Evolutionary conservation across 2,329 filamentous ascomycete genomes (phyloP).

Genomic region (Aciculosporium take): DNA sequence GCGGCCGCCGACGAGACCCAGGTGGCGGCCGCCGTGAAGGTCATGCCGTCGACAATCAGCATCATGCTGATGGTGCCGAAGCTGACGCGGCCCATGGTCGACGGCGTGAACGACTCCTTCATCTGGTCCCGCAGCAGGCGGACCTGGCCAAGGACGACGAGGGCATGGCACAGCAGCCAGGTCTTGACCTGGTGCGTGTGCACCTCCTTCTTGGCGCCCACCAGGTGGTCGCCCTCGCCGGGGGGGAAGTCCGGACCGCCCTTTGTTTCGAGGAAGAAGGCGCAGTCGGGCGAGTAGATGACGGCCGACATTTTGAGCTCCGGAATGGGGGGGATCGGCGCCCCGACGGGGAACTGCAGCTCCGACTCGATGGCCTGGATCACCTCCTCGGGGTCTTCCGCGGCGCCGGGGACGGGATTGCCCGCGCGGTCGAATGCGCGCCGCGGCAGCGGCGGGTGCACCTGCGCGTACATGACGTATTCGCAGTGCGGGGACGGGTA

Average conservation of each 20-base stretch:
- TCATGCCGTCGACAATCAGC: slow-evolving; percentile 47
- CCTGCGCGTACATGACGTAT: slow-evolving; percentile 72
- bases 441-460: slow-evolving; percentile 40
- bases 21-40: slow-evolving; percentile 40
- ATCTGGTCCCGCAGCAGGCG: slow-evolving; percentile 49
- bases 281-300: slow-evolving; percentile 54
- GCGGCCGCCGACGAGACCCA: slow-evolving; percentile 42
- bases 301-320: slow-evolving; percentile 47
- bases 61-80: slow-evolving; percentile 48
- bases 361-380: slow-evolving; percentile 47
- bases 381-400: slow-evolving; percentile 24
- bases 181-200: slow-evolving; percentile 41
- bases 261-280: slow-evolving; percentile 50
- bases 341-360: slow-evolving; percentile 45
- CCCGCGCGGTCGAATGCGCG: slow-evolving; percentile 14
- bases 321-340: slow-evolving; percentile 39
- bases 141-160: slow-evolving; percentile 46
- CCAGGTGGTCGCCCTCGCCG: slow-evolving; percentile 38
- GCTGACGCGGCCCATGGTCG: slow-evolving; percentile 51
- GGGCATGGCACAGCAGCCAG: slow-evolving; percentile 43
- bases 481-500: slow-evolving; percentile 66
- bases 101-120: slow-evolving; percentile 52
- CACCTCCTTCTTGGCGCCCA: slow-evolving; percentile 46
- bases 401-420: slow-evolving; percentile 17
- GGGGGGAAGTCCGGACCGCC: slow-evolving; percentile 43